These are phyloP conservation scores for Monosporozyma unispora DNA, from an alignment of 805 yeast species.

Conservation along the genomic window DNA sequence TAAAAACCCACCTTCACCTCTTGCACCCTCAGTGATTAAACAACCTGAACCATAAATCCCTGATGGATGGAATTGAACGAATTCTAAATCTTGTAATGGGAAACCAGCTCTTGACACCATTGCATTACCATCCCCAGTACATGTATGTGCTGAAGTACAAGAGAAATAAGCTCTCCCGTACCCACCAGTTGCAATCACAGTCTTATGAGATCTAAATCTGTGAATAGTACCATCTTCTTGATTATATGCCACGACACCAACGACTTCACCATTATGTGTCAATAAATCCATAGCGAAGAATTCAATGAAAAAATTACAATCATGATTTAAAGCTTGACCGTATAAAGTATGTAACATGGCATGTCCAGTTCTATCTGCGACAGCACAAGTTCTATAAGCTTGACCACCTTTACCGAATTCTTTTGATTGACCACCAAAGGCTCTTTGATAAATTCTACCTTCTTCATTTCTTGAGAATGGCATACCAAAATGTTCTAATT, in stretches of 20 bases:
- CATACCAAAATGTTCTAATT: constrained; percentile 95
- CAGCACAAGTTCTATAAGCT: constrained; percentile 99
- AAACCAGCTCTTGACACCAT: constrained; percentile 98
- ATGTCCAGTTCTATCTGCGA: constrained; percentile 98
- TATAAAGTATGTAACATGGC: constrained; percentile 91
- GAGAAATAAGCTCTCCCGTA: constrained; percentile 98
- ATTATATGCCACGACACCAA: constrained; percentile 95
- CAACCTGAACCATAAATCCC: constrained; percentile 99
- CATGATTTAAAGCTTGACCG: constrained; percentile 93
- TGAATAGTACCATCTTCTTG: constrained; percentile 98
- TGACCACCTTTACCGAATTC: constrained; percentile 98
- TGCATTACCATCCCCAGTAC: constrained; percentile 98
- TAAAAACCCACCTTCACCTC: constrained; percentile 99
- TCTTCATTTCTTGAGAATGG: constrained; percentile 96
- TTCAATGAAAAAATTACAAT: constrained; percentile 96
- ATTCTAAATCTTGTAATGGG: constrained; percentile 95
- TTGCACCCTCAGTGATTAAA: constrained; percentile 97
- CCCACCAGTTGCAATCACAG: constrained; percentile 97
- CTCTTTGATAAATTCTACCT: constrained; percentile 96
- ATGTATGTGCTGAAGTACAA: constrained; percentile 98
- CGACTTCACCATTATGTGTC: constrained; percentile 92
- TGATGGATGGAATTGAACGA: constrained; percentile 98
- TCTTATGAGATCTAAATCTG: constrained; percentile 94
- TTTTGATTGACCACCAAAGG: constrained; percentile 95
- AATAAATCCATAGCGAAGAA: constrained; percentile 90